Conservation (phyloP, 1,284 basidiomycete genomes). For the Macrocybe sp. region DNA sequence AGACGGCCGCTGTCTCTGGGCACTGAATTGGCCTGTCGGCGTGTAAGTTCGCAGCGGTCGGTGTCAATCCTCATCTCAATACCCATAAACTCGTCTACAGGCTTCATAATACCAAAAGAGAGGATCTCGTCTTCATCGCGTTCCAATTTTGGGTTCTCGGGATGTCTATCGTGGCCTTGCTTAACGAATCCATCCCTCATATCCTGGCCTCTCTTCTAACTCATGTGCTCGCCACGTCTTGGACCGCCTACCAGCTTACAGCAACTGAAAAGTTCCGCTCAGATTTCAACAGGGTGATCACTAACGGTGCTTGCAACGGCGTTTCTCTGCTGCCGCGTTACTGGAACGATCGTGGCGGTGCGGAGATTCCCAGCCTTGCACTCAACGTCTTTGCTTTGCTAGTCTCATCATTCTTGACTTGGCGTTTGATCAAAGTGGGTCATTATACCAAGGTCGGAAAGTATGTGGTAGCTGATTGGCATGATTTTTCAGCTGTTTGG, state of each 20-base stretch:
- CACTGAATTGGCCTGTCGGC: conserved; percentile 63
- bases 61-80: neutral
- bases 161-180: conserved; percentile 71
- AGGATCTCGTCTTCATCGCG: conserved; percentile 70
- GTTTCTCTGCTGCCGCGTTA: conserved; percentile 50
- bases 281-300: conserved; percentile 52
- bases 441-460: neutral
- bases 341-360: conserved; percentile 50
- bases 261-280: conserved; percentile 53
- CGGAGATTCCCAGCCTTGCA: conserved; percentile 61
- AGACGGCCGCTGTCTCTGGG: conserved; percentile 43
- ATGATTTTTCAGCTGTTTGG: conserved; percentile 52
- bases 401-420: conserved; percentile 60
- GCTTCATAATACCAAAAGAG: conserved; percentile 66
- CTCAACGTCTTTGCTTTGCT: conserved; percentile 59
- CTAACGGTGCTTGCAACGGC: conserved; percentile 56
- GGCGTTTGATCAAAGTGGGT: conserved; percentile 67
- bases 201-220: conserved; percentile 67
- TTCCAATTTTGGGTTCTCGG: conserved; percentile 80
- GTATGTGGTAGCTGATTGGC: neutral
- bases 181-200: conserved; percentile 81
- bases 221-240: conserved; percentile 64
- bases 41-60: conserved; percentile 37
- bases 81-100: conserved; percentile 27
- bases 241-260: conserved; percentile 63